Evolutionary conservation across 2,329 filamentous ascomycete genomes (phyloP).

Genomic region (Hymenoscyphus linearis): DNA sequence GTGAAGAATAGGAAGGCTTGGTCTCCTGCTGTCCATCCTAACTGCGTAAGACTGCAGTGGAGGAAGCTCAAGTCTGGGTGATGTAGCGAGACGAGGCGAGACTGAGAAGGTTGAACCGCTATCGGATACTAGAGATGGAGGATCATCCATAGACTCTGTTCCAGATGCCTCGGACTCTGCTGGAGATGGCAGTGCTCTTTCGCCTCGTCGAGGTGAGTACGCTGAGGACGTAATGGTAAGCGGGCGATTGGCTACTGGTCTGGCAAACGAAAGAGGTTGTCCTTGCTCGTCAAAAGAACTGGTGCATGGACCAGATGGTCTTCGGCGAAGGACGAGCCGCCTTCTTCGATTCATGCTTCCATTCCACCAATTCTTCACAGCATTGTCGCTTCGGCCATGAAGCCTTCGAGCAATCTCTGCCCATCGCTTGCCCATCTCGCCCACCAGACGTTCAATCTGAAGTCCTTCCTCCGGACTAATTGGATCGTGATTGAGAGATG

Average conservation of each 20-base stretch:
- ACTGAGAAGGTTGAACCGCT: constrained; percentile 56
- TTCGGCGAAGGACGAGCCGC: constrained; percentile 30
- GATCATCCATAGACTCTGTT: constrained; percentile 50
- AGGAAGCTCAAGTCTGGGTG: constrained; percentile 30
- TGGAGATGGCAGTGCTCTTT: constrained; percentile 59
- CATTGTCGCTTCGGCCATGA: constrained; percentile 84
- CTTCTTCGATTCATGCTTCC: constrained; percentile 78
- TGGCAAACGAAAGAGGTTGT: constrained; percentile 31
- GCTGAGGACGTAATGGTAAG: constrained; percentile 23
- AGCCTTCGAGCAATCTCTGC: constrained; percentile 84
- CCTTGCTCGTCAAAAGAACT: constrained; percentile 28
- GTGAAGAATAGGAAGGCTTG: constrained; percentile 28
- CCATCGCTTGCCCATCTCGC: constrained; percentile 79
- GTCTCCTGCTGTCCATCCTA: constrained; percentile 21
- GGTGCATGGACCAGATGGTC: constrained; percentile 23
- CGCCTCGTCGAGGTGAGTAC: constrained; percentile 35
- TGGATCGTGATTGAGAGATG: constrained; percentile 65
- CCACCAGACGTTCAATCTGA: constrained; percentile 72
- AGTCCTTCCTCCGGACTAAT: constrained; percentile 66
- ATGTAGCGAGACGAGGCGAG: constrained; percentile 41
- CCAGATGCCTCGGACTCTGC: constrained; percentile 58
- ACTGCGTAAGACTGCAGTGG: constrained; percentile 21
- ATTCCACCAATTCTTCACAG: constrained; percentile 98
- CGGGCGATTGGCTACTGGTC: constrained; percentile 17
- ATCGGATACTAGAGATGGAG: constrained; percentile 69